These are phyloP conservation scores for Penicillium nucicola DNA, from an alignment of 495 filamentous ascomycete genomes.

Conservation along the genomic window DNA sequence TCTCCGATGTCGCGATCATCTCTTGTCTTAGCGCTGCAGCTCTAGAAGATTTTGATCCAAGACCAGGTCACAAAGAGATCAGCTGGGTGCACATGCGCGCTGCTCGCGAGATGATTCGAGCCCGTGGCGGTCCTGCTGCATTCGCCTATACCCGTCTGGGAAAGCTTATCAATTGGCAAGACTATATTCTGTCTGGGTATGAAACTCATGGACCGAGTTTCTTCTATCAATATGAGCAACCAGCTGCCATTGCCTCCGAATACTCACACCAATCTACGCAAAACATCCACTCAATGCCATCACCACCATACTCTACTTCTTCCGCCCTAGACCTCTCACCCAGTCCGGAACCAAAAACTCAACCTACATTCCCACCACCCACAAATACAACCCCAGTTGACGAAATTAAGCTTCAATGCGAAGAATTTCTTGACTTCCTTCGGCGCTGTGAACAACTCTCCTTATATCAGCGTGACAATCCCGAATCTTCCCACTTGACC, in stretches of 20 bases:
- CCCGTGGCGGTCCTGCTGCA: conserved; percentile 33
- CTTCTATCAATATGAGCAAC: conserved; percentile 24
- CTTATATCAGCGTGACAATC: conserved; percentile 20
- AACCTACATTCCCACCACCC: background rate
- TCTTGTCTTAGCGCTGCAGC: conserved; percentile 39
- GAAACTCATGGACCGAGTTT: conserved; percentile 33
- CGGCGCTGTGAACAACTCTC: conserved; percentile 36
- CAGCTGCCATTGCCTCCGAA: background rate
- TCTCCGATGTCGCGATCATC: conserved; percentile 37
- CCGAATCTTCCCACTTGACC: conserved; percentile 9
- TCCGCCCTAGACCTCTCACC: conserved; percentile 10
- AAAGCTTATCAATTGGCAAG: conserved; percentile 44
- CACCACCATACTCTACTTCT: conserved; percentile 22
- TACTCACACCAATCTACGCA: background rate
- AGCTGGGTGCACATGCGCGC: conserved; percentile 41
- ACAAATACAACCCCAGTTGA: conserved; percentile 14
- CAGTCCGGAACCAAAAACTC: background rate
- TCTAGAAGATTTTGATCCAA: conserved; percentile 40
- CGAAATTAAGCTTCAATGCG: conserved; percentile 33
- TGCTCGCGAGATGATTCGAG: conserved; percentile 37
- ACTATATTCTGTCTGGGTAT: conserved; percentile 41
- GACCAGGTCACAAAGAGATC: conserved; percentile 34
- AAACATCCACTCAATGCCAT: conserved; percentile 13
- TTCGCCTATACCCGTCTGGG: conserved; percentile 37
- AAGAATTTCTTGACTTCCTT: conserved; percentile 38